Conservation (phyloP, 495 filamentous ascomycete species). For the Lepidopterella palustris region DNA sequence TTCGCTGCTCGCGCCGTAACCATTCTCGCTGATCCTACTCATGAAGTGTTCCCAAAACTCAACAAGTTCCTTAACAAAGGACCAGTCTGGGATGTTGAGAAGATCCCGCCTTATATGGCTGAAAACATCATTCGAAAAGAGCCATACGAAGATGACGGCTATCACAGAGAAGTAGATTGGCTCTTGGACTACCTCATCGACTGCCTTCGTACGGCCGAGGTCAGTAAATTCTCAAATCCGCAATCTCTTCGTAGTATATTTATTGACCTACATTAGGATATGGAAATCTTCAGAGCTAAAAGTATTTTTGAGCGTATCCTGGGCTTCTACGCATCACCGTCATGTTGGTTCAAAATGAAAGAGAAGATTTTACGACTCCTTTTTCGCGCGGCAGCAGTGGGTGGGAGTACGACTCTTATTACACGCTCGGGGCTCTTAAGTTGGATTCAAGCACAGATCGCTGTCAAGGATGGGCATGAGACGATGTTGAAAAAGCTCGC, state of each 20-base stretch:
- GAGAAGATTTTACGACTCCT: slow-evolving; percentile 67
- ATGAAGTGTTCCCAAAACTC: slow-evolving; percentile 79
- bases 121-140: slow-evolving; percentile 63
- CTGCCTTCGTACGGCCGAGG: slow-evolving; percentile 53
- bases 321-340: slow-evolving; percentile 60
- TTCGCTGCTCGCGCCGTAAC: slow-evolving; percentile 64
- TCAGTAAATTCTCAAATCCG: slow-evolving; percentile 28
- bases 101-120: slow-evolving; percentile 67
- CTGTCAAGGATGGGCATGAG: slow-evolving; percentile 41
- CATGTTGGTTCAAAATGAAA: slow-evolving; percentile 50
- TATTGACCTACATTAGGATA: slow-evolving; percentile 47
- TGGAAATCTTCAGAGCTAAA: slow-evolving; percentile 75
- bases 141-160: slow-evolving; percentile 65
- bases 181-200: slow-evolving; percentile 68
- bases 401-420: slow-evolving; percentile 76
- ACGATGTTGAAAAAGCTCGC: slow-evolving; percentile 56
- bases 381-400: slow-evolving; percentile 64
- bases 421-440: slow-evolving; percentile 75
- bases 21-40: slow-evolving; percentile 67
- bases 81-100: slow-evolving; percentile 65
- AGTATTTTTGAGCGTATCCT: slow-evolving; percentile 75
- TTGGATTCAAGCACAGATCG: slow-evolving; percentile 63
- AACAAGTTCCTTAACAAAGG: slow-evolving; percentile 74
- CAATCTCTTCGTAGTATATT: neutral
- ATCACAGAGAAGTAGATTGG: slow-evolving; percentile 74